Evolutionary conservation across 2,329 filamentous ascomycete species (phyloP).

Genomic region (Pseudocercospora vitis): DNA sequence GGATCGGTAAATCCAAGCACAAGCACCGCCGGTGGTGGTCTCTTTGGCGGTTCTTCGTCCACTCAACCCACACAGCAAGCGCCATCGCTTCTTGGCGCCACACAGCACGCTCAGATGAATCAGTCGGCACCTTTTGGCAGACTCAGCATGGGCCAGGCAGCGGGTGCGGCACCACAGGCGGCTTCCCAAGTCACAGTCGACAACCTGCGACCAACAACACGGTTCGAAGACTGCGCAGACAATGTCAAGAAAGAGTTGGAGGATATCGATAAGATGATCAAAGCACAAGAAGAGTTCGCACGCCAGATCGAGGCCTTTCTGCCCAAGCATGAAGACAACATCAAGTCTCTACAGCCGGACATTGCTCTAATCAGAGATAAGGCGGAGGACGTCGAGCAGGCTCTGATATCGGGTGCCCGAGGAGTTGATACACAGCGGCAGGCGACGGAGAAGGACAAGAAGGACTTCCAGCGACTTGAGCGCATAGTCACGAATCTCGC

Average conservation of each 20-base stretch:
- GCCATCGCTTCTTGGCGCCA: conserved; percentile 33
- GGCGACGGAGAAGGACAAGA: conserved; percentile 63
- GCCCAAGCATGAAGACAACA: conserved; percentile 61
- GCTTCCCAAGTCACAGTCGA: conserved; percentile 68
- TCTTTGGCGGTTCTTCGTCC: conserved; percentile 23
- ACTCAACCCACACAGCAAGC: conserved; percentile 27
- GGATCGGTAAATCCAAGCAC: conserved; percentile 14
- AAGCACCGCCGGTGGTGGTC: conserved; percentile 17
- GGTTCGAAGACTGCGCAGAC: conserved; percentile 86
- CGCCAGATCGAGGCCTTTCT: conserved; percentile 70
- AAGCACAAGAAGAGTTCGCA: conserved; percentile 73
- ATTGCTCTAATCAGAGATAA: conserved; percentile 64
- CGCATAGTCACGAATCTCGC: conserved; percentile 73
- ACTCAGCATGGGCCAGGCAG: conserved; percentile 51
- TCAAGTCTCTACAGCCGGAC: conserved; percentile 65
- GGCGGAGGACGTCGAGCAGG: conserved; percentile 62
- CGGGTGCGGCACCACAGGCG: conserved; percentile 43
- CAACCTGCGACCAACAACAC: conserved; percentile 80
- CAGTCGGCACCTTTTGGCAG: conserved; percentile 35
- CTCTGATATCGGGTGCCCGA: conserved; percentile 62
- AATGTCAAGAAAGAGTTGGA: conserved; percentile 77
- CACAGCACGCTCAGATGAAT: conserved; percentile 25
- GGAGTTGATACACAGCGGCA: conserved; percentile 59
- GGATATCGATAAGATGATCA: conserved; percentile 74
- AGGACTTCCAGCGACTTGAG: conserved; percentile 70